Evolutionary conservation across 2,329 filamentous ascomycete genomes (phyloP).

Genomic region (Microascus cirrosus): DNA sequence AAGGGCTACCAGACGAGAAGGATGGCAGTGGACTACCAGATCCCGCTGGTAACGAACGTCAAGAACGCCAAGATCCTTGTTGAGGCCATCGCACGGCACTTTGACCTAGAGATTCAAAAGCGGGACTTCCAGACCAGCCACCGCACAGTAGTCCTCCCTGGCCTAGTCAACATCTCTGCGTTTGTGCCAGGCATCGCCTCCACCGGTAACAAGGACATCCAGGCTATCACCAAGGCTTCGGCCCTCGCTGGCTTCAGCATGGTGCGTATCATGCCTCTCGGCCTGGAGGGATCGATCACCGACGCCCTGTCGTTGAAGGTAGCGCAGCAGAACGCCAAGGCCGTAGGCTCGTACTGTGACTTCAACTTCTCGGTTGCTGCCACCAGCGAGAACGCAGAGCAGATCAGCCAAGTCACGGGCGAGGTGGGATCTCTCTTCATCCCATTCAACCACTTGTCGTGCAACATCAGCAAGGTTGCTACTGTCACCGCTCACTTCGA

Average conservation of each 20-base stretch:
- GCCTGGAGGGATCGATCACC: constrained; percentile 60
- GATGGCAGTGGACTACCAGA: constrained; percentile 97
- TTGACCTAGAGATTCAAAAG: constrained; percentile 69
- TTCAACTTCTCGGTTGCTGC: constrained; percentile 72
- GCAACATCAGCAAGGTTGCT: constrained; percentile 76
- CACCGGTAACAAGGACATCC: constrained; percentile 54
- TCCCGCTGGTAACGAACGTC: constrained; percentile 93
- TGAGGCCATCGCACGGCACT: constrained; percentile 85
- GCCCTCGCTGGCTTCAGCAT: constrained; percentile 68
- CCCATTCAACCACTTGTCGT: constrained; percentile 70
- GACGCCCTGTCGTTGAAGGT: constrained; percentile 60
- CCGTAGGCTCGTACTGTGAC: constrained; percentile 54
- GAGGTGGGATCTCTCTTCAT: constrained; percentile 76
- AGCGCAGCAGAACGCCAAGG: constrained; percentile 60
- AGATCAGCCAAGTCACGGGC: constrained; percentile 59
- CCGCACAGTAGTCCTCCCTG: constrained; percentile 60
- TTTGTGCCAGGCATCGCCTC: constrained; percentile 66
- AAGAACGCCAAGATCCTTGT: constrained; percentile 98
- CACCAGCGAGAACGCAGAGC: constrained; percentile 61
- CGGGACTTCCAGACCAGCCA: constrained; percentile 91
- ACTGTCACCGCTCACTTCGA: constrained; percentile 71
- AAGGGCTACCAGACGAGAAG: constrained; percentile 92
- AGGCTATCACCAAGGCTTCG: constrained; percentile 60
- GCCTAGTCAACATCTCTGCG: constrained; percentile 67
- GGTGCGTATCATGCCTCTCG: constrained; percentile 69